These are phyloP conservation scores for Colletotrichum filicis DNA, from an alignment of 2,329 filamentous ascomycete genomes.

Conservation along the genomic window DNA sequence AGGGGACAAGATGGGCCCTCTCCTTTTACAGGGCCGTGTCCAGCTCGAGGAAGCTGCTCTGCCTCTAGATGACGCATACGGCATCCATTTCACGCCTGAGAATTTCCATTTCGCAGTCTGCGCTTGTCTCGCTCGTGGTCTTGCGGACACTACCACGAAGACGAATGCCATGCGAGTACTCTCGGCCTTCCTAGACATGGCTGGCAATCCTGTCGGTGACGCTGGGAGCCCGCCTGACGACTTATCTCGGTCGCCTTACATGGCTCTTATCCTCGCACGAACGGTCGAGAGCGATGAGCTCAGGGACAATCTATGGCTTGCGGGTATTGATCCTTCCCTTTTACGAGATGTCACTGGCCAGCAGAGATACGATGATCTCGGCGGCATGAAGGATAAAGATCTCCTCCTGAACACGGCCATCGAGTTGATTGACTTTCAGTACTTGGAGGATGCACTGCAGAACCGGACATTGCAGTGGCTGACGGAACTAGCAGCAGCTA, in stretches of 20 bases:
- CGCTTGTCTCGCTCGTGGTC: slow-evolving; percentile 71
- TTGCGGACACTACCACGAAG: slow-evolving; percentile 71
- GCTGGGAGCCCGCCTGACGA: slow-evolving; percentile 39
- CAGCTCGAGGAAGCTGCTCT: slow-evolving; percentile 72
- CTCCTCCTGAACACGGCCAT: slow-evolving; percentile 72
- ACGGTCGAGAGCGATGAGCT: slow-evolving; percentile 68
- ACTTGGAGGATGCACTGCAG: slow-evolving; percentile 71
- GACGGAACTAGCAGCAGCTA: slow-evolving; percentile 62
- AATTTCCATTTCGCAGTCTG: slow-evolving; percentile 76
- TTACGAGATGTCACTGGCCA: slow-evolving; percentile 52
- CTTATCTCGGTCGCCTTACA: slow-evolving; percentile 61
- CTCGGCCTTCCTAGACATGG: slow-evolving; percentile 69
- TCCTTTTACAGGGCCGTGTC: slow-evolving; percentile 69
- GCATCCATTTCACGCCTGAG: slow-evolving; percentile 71
- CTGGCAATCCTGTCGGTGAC: slow-evolving; percentile 44
- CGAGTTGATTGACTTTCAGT: slow-evolving; percentile 73
- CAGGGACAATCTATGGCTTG: slow-evolving; percentile 71
- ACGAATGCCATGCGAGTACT: slow-evolving; percentile 69
- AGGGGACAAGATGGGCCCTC: slow-evolving; percentile 67
- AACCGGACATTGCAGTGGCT: slow-evolving; percentile 69
- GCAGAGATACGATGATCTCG: slow-evolving; percentile 55
- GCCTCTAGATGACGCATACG: slow-evolving; percentile 72
- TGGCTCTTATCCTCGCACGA: slow-evolving; percentile 68
- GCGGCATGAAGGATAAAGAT: slow-evolving; percentile 67
- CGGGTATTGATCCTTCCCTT: slow-evolving; percentile 60